Evolutionary conservation across 306 rosid species (phyloP).

Genomic region (Prunus mongolica): DNA sequence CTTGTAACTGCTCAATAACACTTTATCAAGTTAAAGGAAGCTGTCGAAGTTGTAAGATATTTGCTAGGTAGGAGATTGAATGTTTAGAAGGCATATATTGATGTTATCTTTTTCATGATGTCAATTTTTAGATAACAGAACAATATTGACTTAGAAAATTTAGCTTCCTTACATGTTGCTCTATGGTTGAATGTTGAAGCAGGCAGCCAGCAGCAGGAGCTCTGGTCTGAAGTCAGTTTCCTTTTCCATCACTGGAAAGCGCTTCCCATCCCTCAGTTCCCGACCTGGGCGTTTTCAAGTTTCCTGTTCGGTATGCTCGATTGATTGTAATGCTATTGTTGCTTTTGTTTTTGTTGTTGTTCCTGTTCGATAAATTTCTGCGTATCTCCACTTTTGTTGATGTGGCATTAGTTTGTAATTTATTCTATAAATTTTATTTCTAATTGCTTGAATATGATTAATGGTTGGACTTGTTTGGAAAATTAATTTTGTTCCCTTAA

Average conservation of each 20-base stretch:
- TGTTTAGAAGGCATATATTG: neutral
- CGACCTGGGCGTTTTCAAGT: slow-evolving; percentile 49
- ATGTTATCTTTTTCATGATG: neutral
- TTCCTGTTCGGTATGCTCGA: slow-evolving; percentile 54
- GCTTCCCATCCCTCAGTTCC: slow-evolving; percentile 47
- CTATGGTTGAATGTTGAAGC: slow-evolving; percentile 29
- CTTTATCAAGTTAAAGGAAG: neutral
- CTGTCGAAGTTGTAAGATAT: neutral
- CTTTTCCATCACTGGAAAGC: slow-evolving; percentile 44
- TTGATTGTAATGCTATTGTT: neutral
- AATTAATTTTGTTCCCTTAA: neutral
- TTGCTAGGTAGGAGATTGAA: neutral
- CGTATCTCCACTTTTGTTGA: neutral
- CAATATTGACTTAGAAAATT: neutral
- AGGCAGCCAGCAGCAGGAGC: slow-evolving; percentile 47
- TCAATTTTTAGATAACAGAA: neutral
- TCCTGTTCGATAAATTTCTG: neutral
- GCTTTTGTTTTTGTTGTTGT: neutral
- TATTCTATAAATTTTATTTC: neutral
- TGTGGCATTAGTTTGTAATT: neutral
- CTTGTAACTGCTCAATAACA: neutral
- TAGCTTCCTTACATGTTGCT: neutral
- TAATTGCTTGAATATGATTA: neutral
- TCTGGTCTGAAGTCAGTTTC: slow-evolving; percentile 54
- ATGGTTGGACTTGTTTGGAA: neutral